Conservation (phyloP, 2,329 filamentous ascomycete species). For the Penicillium concentricum region DNA sequence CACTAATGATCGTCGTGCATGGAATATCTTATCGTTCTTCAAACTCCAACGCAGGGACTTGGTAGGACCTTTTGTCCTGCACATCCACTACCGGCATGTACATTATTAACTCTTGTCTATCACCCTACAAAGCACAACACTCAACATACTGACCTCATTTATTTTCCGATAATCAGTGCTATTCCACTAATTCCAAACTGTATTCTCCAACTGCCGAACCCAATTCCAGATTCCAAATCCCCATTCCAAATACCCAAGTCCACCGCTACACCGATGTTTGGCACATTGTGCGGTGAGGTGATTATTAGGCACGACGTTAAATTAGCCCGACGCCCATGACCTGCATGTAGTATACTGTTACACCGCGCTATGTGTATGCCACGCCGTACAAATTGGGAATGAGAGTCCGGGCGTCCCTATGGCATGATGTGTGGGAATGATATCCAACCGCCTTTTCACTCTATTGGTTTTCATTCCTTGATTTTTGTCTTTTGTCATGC, state of each 20-base stretch:
- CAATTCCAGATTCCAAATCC: not conserved
- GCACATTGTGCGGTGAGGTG: slow-evolving; percentile 3
- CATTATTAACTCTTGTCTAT: not conserved
- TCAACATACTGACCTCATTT: not conserved
- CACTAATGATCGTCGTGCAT: not conserved
- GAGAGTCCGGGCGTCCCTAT: not conserved
- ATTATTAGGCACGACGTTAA: not conserved
- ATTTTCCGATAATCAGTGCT: not conserved
- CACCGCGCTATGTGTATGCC: slow-evolving; percentile 9
- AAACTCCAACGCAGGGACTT: not conserved
- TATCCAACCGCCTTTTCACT: not conserved
- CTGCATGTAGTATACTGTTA: not conserved
- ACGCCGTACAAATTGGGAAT: slow-evolving; percentile 5
- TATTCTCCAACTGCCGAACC: not conserved
- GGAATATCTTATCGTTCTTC: not conserved
- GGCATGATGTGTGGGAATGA: not conserved
- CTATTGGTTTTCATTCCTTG: not conserved
- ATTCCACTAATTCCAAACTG: not conserved
- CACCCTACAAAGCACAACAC: not conserved
- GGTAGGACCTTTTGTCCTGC: not conserved
- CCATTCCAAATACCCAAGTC: not conserved
- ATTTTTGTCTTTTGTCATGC: not conserved
- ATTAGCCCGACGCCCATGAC: slow-evolving; percentile 3
- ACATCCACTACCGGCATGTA: not conserved
- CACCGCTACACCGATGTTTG: slow-evolving; percentile 2